phyloP scores from a whole-genome alignment of 202 grass and related monocot genomes.

The Zoysia matrella region DNA sequence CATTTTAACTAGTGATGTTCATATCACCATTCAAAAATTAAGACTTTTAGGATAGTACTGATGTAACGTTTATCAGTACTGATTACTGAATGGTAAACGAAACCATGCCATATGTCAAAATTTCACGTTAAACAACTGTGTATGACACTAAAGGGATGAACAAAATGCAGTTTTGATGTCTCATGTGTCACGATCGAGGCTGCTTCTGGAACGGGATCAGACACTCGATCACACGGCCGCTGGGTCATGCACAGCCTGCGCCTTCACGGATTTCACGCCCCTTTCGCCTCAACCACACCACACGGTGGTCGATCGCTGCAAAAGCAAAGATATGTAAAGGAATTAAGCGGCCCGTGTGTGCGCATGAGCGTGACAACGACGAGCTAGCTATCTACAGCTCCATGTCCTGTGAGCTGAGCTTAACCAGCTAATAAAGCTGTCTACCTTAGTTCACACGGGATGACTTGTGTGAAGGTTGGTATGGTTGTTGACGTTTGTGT shows the following conservation, averaged over 20 bases:
- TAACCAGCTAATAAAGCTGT: slow-evolving; percentile 24
- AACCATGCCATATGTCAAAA: neutral
- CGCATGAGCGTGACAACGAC: slow-evolving; percentile 34
- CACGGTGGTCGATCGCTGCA: slow-evolving; percentile 15
- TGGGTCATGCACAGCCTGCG: slow-evolving; percentile 17
- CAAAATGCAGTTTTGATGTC: slow-evolving; percentile 17
- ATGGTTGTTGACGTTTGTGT: neutral
- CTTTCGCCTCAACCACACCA: neutral
- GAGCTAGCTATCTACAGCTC: neutral
- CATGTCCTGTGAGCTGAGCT: slow-evolving; percentile 29
- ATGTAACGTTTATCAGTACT: too few relatives aligned
- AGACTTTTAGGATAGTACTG: too few relatives aligned
- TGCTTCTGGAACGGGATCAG: slow-evolving; percentile 30
- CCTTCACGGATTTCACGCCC: too few relatives aligned
- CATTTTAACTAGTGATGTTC: neutral
- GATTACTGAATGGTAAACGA: neutral
- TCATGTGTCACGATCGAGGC: slow-evolving; percentile 43
- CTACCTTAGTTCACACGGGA: neutral
- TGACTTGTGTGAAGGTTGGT: neutral
- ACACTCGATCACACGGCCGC: slow-evolving; percentile 18
- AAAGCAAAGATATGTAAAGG: slow-evolving; percentile 33
- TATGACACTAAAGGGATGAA: neutral
- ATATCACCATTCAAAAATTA: too few relatives aligned
- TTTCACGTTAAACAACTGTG: neutral
- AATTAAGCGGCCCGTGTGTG: slow-evolving; percentile 31